Percentiles rank a stretch among this genome's conserved stretches.
Evolutionary conservation across 1,284 basidiomycete genomes (phyloP).

Genomic region (Tilletiopsis washingtonensis): DNA sequence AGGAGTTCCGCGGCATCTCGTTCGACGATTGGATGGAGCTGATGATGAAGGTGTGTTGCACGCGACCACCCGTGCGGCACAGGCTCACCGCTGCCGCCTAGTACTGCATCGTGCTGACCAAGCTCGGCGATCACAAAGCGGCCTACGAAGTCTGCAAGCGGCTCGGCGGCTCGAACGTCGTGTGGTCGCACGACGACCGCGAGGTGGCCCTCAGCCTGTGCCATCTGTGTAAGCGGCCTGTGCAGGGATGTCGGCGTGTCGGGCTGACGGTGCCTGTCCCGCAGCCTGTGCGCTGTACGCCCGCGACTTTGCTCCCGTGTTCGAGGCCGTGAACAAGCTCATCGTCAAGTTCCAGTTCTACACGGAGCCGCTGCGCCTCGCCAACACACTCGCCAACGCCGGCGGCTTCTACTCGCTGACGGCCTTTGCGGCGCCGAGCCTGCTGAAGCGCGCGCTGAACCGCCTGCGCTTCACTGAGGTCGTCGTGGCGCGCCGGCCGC

Average conservation of each 20-base stretch:
- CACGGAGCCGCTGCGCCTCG: constrained; percentile 30
- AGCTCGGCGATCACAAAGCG: constrained; percentile 53
- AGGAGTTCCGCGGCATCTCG: constrained; percentile 69
- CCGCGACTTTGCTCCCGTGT: constrained; percentile 20
- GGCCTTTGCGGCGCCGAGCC: constrained; percentile 20
- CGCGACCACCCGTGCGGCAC: not conserved
- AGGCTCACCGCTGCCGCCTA: constrained; percentile 45
- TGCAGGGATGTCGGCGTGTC: constrained; percentile 14
- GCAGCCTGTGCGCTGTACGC: constrained; percentile 37
- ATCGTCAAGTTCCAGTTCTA: constrained; percentile 36
- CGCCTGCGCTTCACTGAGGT: constrained; percentile 32
- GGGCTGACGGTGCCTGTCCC: not conserved
- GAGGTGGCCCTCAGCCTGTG: constrained; percentile 27
- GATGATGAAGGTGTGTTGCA: constrained; percentile 70
- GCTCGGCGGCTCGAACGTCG: constrained; percentile 54
- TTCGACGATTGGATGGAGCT: constrained; percentile 79
- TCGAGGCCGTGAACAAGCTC: constrained; percentile 24
- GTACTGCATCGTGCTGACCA: constrained; percentile 76
- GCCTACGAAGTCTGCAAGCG: constrained; percentile 68
- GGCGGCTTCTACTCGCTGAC: constrained; percentile 30
- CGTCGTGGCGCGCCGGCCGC: constrained; percentile 18
- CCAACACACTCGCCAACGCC: constrained; percentile 25
- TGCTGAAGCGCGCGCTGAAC: constrained; percentile 32
- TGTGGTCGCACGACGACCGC: constrained; percentile 29
- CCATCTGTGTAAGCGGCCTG: constrained; percentile 19